Evolutionary conservation across 2,329 filamentous ascomycete species (phyloP).

Genomic region (Trichoderma atroviride): DNA sequence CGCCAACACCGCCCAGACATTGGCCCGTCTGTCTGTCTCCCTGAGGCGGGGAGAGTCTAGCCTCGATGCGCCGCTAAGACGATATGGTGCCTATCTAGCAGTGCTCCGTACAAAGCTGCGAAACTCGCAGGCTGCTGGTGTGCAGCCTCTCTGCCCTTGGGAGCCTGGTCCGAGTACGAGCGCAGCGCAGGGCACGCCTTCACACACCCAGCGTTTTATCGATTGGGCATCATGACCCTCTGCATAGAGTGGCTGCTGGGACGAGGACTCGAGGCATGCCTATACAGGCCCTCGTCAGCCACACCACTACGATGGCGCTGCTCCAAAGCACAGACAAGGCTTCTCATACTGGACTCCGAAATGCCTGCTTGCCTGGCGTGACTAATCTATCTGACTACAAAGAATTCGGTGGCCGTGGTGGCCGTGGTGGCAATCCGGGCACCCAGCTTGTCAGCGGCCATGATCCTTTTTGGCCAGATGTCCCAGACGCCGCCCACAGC

Average conservation of each 20-base stretch:
- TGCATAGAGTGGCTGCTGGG: neutral
- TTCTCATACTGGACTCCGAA: neutral
- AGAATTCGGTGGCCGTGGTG: neutral
- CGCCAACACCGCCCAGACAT: neutral
- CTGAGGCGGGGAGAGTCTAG: neutral
- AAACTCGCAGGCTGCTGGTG: neutral
- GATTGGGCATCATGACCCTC: neutral
- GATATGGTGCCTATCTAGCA: neutral
- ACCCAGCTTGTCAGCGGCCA: neutral
- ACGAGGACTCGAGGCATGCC: neutral
- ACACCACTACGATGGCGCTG: neutral
- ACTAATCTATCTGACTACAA: neutral
- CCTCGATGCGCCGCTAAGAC: neutral
- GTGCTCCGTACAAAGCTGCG: neutral
- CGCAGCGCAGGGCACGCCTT: neutral
- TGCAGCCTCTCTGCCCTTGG: neutral
- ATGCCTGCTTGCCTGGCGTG: neutral
- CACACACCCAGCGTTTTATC: neutral
- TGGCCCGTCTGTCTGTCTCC: neutral
- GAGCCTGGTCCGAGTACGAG: constrained; percentile 15
- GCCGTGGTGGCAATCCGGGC: neutral
- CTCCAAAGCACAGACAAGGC: neutral
- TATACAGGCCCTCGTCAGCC: neutral
- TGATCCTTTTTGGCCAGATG: constrained; percentile 9
- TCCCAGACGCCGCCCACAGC: constrained; percentile 6